These are phyloP conservation scores for Cryptomeria japonica DNA, from an alignment of 75 land plant genomes.

Conservation along the genomic window DNA sequence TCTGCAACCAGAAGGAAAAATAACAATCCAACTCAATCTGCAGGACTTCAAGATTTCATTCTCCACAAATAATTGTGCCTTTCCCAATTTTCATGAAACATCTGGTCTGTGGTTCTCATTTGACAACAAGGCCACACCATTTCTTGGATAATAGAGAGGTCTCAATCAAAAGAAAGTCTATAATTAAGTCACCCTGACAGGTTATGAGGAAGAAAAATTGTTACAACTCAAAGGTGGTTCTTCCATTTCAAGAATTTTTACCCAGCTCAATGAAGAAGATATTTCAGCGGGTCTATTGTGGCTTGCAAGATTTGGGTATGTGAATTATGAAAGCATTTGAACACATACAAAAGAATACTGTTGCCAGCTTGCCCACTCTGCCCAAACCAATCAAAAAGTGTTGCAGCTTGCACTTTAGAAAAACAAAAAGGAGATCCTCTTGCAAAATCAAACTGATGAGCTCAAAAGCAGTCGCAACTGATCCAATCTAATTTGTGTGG, in stretches of 20 bases:
- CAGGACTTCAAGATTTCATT: neutral
- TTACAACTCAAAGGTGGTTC: neutral
- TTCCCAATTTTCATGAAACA: neutral
- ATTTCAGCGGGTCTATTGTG: neutral
- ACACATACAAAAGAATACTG: neutral
- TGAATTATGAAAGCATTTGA: neutral
- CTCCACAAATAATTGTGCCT: neutral
- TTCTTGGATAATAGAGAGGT: neutral
- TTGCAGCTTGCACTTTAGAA: neutral
- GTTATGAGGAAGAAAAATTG: neutral
- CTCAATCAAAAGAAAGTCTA: neutral
- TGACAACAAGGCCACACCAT: neutral
- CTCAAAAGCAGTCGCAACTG: neutral
- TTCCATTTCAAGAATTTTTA: neutral
- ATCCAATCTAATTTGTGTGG: constrained; percentile 26
- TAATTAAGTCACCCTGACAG: neutral
- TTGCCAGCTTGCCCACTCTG: neutral
- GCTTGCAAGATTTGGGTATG: constrained; percentile 11
- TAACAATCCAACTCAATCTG: neutral
- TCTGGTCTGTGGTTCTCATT: neutral
- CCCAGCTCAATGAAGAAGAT: neutral
- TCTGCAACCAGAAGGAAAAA: neutral
- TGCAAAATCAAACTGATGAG: neutral
- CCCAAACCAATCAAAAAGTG: neutral
- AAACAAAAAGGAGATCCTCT: neutral